Evolutionary conservation across 164 flowering plant species (phyloP), one percentile per base, ranked within the genome.

Genomic region (Liriodendron chinense): DNA sequence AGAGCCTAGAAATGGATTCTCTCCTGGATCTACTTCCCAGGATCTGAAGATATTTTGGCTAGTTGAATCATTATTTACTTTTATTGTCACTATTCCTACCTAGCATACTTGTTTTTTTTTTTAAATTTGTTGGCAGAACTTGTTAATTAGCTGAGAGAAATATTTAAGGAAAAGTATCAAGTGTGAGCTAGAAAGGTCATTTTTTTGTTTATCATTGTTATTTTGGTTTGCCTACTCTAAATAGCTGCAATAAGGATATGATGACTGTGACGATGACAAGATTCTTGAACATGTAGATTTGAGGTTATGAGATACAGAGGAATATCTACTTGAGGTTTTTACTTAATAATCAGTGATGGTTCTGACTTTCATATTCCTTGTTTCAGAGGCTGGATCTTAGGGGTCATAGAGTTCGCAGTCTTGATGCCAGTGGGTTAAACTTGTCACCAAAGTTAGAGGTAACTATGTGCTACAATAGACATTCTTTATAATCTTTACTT

Each of bases 381-480:
- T 79, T 70, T 16, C 82, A 96, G 99, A 91, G 98, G 77, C 80
- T 96, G 85, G 99, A 96, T 89, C 98, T 91, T 65, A 89, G 99
- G 78, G 99, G 99, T 50, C 95, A 91, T 81, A 90, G 87, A 85
- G 86, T 96, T 74, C 96, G 96, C 72, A 90, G 86, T 82, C 92
- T 96, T 73, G 85, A 72, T 81, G 85, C 85, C 71, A 85, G 83
- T 80, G 98, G 97, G 62, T 77, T 94, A 85, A 90, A 91, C 78
- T 83, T 94, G 81, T 88, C 93, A 50, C 84, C 92, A 59, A 89
- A 84, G 81, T 84, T 94, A 61, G 99, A 96, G 97, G 99, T 94
- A 89, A 77, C 22, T 34, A 63, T 73, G 7, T 77, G 16, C 48
- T 47, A 56, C 59, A 53, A 53, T 53, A 53, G 59, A 53, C 16